Evolutionary conservation across 495 filamentous ascomycete species (phyloP).

Genomic region (Trichoderma virens): DNA sequence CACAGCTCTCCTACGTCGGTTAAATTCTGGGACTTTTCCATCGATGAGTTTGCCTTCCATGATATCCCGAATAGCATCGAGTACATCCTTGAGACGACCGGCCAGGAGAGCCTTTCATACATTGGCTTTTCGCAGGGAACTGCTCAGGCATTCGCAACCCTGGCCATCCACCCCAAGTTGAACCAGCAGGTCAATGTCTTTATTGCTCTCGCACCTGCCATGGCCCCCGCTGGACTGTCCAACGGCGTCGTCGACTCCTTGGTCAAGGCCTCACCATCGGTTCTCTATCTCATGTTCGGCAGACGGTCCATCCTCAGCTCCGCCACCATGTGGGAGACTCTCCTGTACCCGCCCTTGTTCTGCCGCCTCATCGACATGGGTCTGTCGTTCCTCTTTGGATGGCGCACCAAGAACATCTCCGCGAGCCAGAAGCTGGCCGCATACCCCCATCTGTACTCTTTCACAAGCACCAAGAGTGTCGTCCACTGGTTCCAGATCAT

Average conservation of each 20-base stretch:
- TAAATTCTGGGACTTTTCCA: constrained; percentile 93
- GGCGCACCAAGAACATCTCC: constrained; percentile 80
- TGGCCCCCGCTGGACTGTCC: constrained; percentile 86
- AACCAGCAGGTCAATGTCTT: constrained; percentile 95
- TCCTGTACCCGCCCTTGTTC: constrained; percentile 92
- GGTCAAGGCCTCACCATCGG: constrained; percentile 86
- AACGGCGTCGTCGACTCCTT: constrained; percentile 86
- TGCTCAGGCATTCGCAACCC: constrained; percentile 88
- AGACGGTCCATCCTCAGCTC: constrained; percentile 86
- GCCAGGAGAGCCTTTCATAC: constrained; percentile 81
- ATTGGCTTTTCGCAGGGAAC: constrained; percentile 97
- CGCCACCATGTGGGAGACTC: constrained; percentile 93
- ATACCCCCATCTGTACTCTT: constrained; percentile 95
- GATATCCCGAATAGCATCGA: constrained; percentile 92
- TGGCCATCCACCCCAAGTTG: constrained; percentile 87
- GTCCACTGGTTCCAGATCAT: constrained; percentile 99
- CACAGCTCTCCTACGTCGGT: constrained; percentile 61
- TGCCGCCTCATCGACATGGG: constrained; percentile 79
- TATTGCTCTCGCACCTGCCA: constrained; percentile 93
- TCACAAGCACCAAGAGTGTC: constrained; percentile 88
- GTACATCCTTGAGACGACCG: constrained; percentile 81
- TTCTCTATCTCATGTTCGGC: constrained; percentile 92
- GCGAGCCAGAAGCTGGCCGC: constrained; percentile 86
- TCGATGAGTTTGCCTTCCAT: constrained; percentile 95
- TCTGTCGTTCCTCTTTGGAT: constrained; percentile 78